Evolutionary conservation across 441 rosid species (phyloP).

Genomic region (Aquilaria agallochum): DNA sequence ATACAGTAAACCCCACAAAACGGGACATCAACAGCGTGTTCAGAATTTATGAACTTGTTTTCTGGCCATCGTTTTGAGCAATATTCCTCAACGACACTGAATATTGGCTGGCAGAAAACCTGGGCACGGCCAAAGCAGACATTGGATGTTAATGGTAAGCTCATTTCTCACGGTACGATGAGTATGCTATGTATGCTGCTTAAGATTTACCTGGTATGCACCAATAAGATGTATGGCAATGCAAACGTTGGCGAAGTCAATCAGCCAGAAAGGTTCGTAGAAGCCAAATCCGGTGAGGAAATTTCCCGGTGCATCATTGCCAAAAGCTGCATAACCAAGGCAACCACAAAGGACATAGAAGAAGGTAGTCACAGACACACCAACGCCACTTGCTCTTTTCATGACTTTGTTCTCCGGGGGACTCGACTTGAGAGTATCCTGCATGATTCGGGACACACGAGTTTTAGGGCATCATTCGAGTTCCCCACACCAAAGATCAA

Average conservation of each 20-base stretch:
- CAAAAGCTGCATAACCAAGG: slow-evolving; percentile 82
- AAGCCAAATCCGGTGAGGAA: slow-evolving; percentile 91
- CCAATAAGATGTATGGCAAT: slow-evolving; percentile 74
- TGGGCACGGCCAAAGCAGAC: slow-evolving; percentile 12
- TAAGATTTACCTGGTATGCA: slow-evolving; percentile 69
- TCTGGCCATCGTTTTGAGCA: slow-evolving; percentile 57
- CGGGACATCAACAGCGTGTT: slow-evolving; percentile 42
- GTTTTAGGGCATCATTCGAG: no score
- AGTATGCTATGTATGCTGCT: not conserved
- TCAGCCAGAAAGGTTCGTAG: slow-evolving; percentile 79
- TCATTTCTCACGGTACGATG: not conserved
- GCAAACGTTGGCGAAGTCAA: slow-evolving; percentile 75
- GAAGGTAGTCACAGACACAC: slow-evolving; percentile 56
- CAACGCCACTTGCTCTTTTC: slow-evolving; percentile 56
- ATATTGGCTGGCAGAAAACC: slow-evolving; percentile 79
- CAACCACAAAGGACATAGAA: slow-evolving; percentile 80
- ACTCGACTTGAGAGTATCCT: slow-evolving; percentile 72
- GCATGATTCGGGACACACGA: slow-evolving; percentile 4
- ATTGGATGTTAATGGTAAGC: not conserved
- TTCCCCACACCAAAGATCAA: no score
- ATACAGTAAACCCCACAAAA: slow-evolving; percentile 36
- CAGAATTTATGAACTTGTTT: slow-evolving; percentile 43
- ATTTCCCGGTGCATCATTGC: slow-evolving; percentile 76
- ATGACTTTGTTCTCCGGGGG: slow-evolving; percentile 73
- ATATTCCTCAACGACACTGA: slow-evolving; percentile 51